Evolutionary conservation across 768 basidiomycete genomes (phyloP).

Genomic region (Mycena capillaripes): DNA sequence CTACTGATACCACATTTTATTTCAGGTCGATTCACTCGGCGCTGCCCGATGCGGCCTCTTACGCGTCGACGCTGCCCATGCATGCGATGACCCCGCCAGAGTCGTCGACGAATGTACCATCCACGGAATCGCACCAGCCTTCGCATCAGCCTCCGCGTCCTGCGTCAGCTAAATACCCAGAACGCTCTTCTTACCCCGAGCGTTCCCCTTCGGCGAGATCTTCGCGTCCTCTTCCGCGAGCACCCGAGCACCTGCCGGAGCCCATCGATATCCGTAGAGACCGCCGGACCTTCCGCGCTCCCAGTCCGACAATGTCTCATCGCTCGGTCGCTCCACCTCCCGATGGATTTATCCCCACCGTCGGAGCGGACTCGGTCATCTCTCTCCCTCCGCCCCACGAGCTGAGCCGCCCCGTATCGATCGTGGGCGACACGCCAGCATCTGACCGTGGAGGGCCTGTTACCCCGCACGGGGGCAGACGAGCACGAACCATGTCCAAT

Average conservation of each 20-base stretch:
- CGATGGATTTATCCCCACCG: constrained; percentile 65
- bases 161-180: neutral
- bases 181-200: neutral
- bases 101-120: neutral
- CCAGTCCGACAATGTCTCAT: constrained; percentile 35
- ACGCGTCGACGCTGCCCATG: constrained; percentile 21
- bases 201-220: neutral
- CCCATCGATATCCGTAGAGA: constrained; percentile 23
- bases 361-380: constrained; percentile 53
- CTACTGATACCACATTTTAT: neutral
- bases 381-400: constrained; percentile 67
- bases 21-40: constrained; percentile 23
- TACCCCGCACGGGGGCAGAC: neutral
- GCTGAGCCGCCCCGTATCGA: constrained; percentile 46
- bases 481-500: constrained; percentile 39
- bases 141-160: neutral
- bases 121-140: neutral
- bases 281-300: neutral
- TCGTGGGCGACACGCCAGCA: constrained; percentile 23
- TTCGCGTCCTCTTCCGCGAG: constrained; percentile 25
- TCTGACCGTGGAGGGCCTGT: neutral
- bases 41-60: constrained; percentile 16
- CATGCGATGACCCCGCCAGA: neutral
- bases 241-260: constrained; percentile 14
- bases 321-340: constrained; percentile 53